Base-by-base conservation (phyloP, 2,329 filamentous ascomycete genomes). In the Cladorrhinum sp. region DNA sequence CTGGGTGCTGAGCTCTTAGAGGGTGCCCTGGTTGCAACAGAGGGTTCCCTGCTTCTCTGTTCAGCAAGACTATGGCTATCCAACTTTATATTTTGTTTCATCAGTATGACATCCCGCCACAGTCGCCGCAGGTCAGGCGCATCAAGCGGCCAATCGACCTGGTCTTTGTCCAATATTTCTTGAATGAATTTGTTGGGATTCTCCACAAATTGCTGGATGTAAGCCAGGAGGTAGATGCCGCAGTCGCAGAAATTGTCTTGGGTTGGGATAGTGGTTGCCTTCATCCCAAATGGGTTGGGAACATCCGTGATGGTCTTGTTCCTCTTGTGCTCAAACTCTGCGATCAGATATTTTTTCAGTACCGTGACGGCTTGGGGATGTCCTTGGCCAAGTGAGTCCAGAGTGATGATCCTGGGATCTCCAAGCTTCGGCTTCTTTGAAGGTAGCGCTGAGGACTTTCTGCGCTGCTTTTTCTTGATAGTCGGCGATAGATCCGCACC, bases 161-260 rank as follows among this genome's bases (percentile, higher is more conserved):
- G 55, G 66, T 90, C 82, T 46, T 81, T 84, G 24, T 79, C 81
- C 4, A 96, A 77, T 18, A 96, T 76, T 62, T 84, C 87, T 20
- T 76, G 76, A 16, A 90, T 80, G 66, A 96, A 95, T 0, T 71
- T 73, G 64, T 91, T 85, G 0, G 94, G 94, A 62, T 91, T 77
- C 57, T 85, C 80, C 16, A 96, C 81, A 65, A 99, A 96, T 65
- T 90, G 86, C 65, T 92, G 84, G 57, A 96, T 80, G 69, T 98
- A 99, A 2, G 88, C 89, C 3, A 97, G 78, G 2, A 98, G 78
- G 68, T 90, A 99, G 0, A 97, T 78, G 8, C 95, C 95, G 69
- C 95, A 99, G 72, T 99, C 95, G 63, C 85, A 93, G 67, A 83
- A 90, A 70, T 99, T 98, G 54, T 85, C 76, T 73, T 99, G 95